Percentiles rank a stretch among this genome's conserved stretches.
Evolutionary conservation across 2,329 filamentous ascomycete species (phyloP).

Genomic region (Magnaporthiopsis poae): DNA sequence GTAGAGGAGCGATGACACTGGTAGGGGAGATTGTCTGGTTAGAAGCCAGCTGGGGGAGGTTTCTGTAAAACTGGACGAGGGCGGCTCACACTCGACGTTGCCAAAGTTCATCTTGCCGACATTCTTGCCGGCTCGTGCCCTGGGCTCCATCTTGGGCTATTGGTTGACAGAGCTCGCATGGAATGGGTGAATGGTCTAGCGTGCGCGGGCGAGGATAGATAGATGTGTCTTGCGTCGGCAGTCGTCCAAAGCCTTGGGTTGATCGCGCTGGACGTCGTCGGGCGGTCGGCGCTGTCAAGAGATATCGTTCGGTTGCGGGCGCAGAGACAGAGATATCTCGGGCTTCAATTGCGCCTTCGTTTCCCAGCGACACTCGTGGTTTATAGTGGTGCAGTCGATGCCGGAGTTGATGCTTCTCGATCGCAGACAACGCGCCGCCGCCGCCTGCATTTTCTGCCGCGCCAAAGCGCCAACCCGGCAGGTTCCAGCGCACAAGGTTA

Average conservation of each 20-base stretch:
- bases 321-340: neutral
- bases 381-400: neutral
- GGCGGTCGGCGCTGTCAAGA: neutral
- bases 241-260: neutral
- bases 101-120: slow-evolving; percentile 75
- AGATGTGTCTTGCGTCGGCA: neutral
- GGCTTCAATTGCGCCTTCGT: neutral
- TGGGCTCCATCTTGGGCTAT: slow-evolving; percentile 55
- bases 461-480: neutral
- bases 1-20: slow-evolving; percentile 66
- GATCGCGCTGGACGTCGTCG: neutral
- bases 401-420: neutral
- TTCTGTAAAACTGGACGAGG: neutral
- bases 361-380: neutral
- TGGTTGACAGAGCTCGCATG: neutral
- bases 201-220: too few species aligned
- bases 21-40: neutral
- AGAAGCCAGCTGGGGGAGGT: neutral
- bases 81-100: slow-evolving; percentile 54
- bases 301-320: neutral
- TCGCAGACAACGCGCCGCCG: neutral
- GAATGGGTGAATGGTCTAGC: neutral
- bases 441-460: neutral
- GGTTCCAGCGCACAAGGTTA: neutral
- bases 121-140: slow-evolving; percentile 68